These are phyloP conservation scores for Mariannaea sp. DNA, from an alignment of 2,329 filamentous ascomycete genomes.

Conservation along the genomic window DNA sequence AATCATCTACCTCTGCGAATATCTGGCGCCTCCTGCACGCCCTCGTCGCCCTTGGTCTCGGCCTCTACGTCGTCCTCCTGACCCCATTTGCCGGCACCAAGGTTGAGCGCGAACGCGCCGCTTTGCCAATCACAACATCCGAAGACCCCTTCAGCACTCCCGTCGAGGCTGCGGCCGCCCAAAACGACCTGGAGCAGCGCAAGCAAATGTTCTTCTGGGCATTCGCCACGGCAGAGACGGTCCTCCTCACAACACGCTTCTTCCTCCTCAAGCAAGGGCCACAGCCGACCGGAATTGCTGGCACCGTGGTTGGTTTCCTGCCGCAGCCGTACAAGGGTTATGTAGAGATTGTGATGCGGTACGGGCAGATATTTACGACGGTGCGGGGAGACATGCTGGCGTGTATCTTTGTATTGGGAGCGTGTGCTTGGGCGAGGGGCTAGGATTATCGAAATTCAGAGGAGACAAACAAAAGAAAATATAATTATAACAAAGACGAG, in stretches of 20 bases:
- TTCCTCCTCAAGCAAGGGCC: constrained; percentile 67
- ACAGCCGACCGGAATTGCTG: constrained; percentile 65
- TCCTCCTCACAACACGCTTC: constrained; percentile 73
- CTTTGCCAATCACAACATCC: constrained; percentile 35
- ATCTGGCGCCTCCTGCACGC: constrained; percentile 78
- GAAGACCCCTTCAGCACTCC: constrained; percentile 31
- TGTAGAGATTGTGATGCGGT: constrained; percentile 64
- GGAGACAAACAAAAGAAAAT: too few species aligned
- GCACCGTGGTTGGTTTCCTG: constrained; percentile 66
- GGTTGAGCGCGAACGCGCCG: constrained; percentile 57
- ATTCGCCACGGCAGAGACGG: constrained; percentile 77
- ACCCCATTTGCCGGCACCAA: constrained; percentile 72
- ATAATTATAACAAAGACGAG: constrained; percentile 14
- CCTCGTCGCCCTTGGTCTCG: constrained; percentile 70
- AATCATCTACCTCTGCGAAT: constrained; percentile 46
- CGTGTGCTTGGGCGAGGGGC: constrained; percentile 51
- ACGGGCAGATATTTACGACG: constrained; percentile 72
- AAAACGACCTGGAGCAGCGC: constrained; percentile 41
- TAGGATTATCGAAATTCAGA: too few species aligned
- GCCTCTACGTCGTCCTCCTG: constrained; percentile 70
- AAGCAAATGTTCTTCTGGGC: constrained; percentile 69
- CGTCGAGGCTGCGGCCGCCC: constrained; percentile 32
- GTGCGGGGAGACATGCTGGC: constrained; percentile 75
- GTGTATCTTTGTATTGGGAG: constrained; percentile 75
- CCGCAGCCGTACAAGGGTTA: constrained; percentile 68